Base-by-base conservation (phyloP, 75 land plant species). In the Adiantum capillusveneris region DNA sequence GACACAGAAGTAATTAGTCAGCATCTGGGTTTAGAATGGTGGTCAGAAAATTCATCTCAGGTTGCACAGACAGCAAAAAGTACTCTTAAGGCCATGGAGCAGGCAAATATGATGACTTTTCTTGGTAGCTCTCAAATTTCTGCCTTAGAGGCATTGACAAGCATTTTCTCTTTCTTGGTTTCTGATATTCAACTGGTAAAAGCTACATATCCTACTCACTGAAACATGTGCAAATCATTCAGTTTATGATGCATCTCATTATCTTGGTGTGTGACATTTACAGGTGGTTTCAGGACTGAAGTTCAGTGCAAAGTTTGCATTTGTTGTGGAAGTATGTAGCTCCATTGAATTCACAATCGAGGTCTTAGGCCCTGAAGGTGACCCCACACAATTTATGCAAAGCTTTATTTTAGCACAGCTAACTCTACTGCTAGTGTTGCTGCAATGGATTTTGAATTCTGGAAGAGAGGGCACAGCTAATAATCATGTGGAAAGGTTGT, bases 21-120 rank as follows among this genome's bases (percentile, higher is more conserved):
- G 49, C 79, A 85, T 52, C 26, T 89, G 26, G 85, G 85, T 21
- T 53, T 86, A 11, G 81, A 81, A 20, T 69, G 79, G 62, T 93
- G 95, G 96, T 68, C 58, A 60, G 31, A 67, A 53, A 73, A 79
- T 29, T 77, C 68, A 17, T 72, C 67, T 72, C 75, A 66, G 63
- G 62, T 46, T 44, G 65, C 72, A 29, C 77, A 69, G 50, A 28
- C 52, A 48, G 83, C 84, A 31, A 90, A 75, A 50, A 76, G 31
- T 42, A 73, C 73, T 65, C 65, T 89, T 42, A 29, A 22, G n/a
- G 28, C 44, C 45, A 67, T 89, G 78, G 67, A 68, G 20, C 59
- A 79, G 19, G 75, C 80, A 54, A 93, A 93, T 56, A 58, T 58
- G 21, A 79, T 75, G 64, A 22, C 66, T 9, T 67, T 67, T 34